Evolutionary conservation across 352 stramenopile genomes (phyloP).

Genomic region (Phytopythium cucurbitacearum): DNA sequence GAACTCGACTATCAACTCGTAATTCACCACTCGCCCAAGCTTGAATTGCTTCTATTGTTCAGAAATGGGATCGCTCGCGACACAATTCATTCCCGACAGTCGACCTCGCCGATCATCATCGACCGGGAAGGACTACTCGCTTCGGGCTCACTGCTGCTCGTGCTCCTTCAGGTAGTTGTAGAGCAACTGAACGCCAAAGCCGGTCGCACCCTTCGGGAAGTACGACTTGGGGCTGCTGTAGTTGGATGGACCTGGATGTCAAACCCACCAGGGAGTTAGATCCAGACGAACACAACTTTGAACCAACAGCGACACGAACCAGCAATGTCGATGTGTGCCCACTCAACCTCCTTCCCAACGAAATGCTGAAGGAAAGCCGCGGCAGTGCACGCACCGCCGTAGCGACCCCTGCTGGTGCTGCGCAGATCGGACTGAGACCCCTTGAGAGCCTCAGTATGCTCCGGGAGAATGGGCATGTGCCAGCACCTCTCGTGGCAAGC

Average conservation of each 20-base stretch:
- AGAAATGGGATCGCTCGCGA: too few relatives aligned
- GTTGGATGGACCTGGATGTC: conserved; percentile 44
- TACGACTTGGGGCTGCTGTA: conserved; percentile 82
- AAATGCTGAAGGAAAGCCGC: conserved; percentile 90
- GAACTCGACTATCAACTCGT: conserved; percentile 8
- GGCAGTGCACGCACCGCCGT: conserved; percentile 78
- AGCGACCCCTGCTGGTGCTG: conserved; percentile 71
- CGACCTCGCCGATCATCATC: background rate
- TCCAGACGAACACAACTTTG: background rate
- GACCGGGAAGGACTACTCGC: background rate
- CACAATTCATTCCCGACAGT: too few relatives aligned
- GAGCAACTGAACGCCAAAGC: conserved; percentile 86
- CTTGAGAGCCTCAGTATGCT: conserved; percentile 83
- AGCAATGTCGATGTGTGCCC: conserved; percentile 89
- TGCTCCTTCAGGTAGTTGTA: conserved; percentile 83
- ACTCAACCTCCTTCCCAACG: conserved; percentile 79
- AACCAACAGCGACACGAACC: conserved; percentile 16
- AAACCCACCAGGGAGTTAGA: conserved; percentile 1
- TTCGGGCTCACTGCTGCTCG: conserved; percentile 27
- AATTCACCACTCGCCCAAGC: background rate
- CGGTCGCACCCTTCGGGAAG: conserved; percentile 81
- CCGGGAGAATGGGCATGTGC: conserved; percentile 83
- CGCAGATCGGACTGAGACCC: conserved; percentile 74
- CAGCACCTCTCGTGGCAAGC: conserved; percentile 84
- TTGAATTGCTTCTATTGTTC: background rate